Evolutionary conservation across 306 rosid genomes (phyloP), one percentile per base, ranked within the genome.

Genomic region (Prunus dulcis): DNA sequence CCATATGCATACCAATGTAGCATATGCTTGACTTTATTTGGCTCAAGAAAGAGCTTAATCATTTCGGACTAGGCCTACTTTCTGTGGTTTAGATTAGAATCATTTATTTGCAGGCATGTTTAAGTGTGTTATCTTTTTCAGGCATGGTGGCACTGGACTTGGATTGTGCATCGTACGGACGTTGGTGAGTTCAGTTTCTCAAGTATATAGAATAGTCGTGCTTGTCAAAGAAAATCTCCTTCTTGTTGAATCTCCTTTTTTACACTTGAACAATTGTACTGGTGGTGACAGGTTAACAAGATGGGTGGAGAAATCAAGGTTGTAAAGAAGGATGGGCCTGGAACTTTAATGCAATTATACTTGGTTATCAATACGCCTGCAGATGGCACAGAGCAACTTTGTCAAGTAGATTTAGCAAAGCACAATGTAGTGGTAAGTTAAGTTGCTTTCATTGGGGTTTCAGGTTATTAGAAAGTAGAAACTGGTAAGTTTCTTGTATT

Each of bases 101-200:
- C 9, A 38, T 38, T 69, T 15, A 27, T 50, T 57, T 23, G 25
- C 45, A 25, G 10, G 46, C 77, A 25, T 60, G 55, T 52, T 73
- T 14, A 61, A 61, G 30, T 47, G n/a, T 25, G 56, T 72, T 76
- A 52, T 23, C 20, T 64, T 49, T 88, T 89, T 84, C 93, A 92
- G 99, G 91, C 91, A 96, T 86, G 99, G 99, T 74, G 99, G 99
- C 82, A 96, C 98, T 43, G 99, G 99, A 61, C 99, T 96, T 62
- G 99, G 99, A 77, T 93, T 96, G 56, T 96, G 98, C 89, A 96
- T 96, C 6, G 99, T 96, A 17, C 85, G 97, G 81, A 92, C 96
- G 66, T 64, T 96, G 99, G 99, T 94, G 72, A 86, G 97, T 87
- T 81, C 55, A 13, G 46, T 30, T 22, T 69, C 71, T 76, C 19